Evolutionary conservation across 2,329 filamentous ascomycete genomes (phyloP), one percentile per base, ranked within the genome.

Genomic region (Cladosporium phlei): DNA sequence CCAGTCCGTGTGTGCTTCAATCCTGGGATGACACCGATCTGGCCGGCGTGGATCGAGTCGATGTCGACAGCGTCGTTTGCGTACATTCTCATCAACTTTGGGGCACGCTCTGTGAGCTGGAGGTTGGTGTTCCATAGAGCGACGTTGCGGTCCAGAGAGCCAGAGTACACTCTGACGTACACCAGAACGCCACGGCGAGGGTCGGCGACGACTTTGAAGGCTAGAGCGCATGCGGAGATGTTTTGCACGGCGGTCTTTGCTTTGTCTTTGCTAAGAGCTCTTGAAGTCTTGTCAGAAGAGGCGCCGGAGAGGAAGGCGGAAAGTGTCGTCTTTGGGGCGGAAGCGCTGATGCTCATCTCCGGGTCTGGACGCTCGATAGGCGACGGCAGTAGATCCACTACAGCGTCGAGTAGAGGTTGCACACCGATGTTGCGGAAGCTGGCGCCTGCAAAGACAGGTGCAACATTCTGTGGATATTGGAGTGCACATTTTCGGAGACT

Each of bases 351-450:
- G 33, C 42, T 45, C 28, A 96, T 79, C 56, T 89, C 82, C 1
- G 88, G 78, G 59, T 91, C 85, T 7, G 88, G 86, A 14, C 87
- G 77, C 60, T 96, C 88, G 1, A 76, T 69, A 0, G 93, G 93
- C 53, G 82, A 87, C 0, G 93, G 93, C 2, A 97, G 74, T 35
- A 96, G 83, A 60, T 96, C 87, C 7, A 88, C 80, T 10, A 97
- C 82, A 28, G 88, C 88, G 64, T 97, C 89, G 44, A 97, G 77
- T 17, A 98, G 73, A 21, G 90, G 88, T 64, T 96, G 88, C 3
- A 97, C 89, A 6, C 93, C 93, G 52, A 97, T 88, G 55, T 97
- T 95, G 32, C 86, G 82, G 66, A 97, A 89, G 65, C 90, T 96
- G 4, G 91, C 90, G 2, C 91, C 91, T 1, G 88, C 88, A 66